Evolutionary conservation across 768 basidiomycete genomes (phyloP), one percentile per base, ranked within the genome.

Genomic region (Rhizopogon vinicolor): DNA sequence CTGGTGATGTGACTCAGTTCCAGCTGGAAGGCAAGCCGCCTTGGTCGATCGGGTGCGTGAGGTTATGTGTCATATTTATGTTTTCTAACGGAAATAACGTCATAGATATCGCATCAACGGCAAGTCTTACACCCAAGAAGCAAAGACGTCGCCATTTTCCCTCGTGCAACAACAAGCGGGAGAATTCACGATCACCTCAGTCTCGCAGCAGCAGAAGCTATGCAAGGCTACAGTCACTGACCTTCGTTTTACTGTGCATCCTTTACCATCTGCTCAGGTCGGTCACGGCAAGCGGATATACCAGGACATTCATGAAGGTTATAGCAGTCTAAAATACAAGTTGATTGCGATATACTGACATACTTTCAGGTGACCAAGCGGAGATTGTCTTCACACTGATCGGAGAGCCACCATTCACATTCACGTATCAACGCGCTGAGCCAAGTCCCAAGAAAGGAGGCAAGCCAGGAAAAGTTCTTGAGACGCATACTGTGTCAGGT

Each of bases 361-460:
- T 52, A 52, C 53, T 55, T 41, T 12, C 59, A 91, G 90, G 91
- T 53, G 91, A 93, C 65, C 89, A 97, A 75, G 94, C 96, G 16
- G 91, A 94, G 70, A 97, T 99, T 56, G 73, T 87, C 41, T 98
- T 99, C 70, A 86, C 86, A 3, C 80, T 99, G 52, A 77, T 87
- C 33, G 97, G 97, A 44, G 89, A 91, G 66, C 89, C 97, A 16
- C 97, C 97, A 0, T 99, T 98, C 74, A 88, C 94, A 1, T 98
- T 99, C 72, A 94, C 93, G 0, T 95, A 95, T 71, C 91, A 93
- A 68, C 83, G 92, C 45, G 80, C 91, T 2, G 91, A 92, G 69
- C 78, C 84, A 18, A 79, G 76, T 49, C 68, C 75, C 3, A 84
- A 80, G 72, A 89, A 89, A 66, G 86, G 87, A 31, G 80, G 81